Evolutionary conservation across 2,329 filamentous ascomycete species (phyloP).

Genomic region (Hymenoscyphus scutula): DNA sequence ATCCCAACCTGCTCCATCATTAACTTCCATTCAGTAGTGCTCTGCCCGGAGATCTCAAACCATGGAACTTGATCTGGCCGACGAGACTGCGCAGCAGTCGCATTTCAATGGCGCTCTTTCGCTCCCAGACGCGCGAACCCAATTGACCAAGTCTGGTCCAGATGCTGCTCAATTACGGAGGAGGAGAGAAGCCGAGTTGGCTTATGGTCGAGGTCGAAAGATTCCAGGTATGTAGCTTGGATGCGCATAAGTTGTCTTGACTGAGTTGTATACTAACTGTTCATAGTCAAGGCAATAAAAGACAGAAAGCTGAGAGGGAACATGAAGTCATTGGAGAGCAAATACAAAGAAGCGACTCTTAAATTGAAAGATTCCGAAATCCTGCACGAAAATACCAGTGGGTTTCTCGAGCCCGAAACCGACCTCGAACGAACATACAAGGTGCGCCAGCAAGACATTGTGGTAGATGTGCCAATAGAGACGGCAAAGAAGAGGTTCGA

Average conservation of each 20-base stretch:
- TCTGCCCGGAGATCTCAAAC: background rate
- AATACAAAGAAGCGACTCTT: conserved; percentile 76
- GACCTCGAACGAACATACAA: conserved; percentile 92
- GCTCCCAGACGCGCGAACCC: conserved; percentile 48
- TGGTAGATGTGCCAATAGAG: conserved; percentile 69
- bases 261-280: background rate
- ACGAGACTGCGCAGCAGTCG: conserved; percentile 16
- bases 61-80: conserved; percentile 25
- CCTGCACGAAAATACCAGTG: conserved; percentile 78
- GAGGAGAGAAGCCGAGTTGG: conserved; percentile 62
- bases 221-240: conserved; percentile 48
- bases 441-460: conserved; percentile 85
- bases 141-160: conserved; percentile 40
- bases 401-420: conserved; percentile 83
- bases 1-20: background rate
- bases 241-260: background rate
- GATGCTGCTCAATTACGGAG: conserved; percentile 41
- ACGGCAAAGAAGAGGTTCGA: conserved; percentile 93
- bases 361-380: conserved; percentile 96
- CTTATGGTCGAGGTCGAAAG: conserved; percentile 80
- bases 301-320: conserved; percentile 89
- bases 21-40: background rate
- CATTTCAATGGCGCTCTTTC: conserved; percentile 52
- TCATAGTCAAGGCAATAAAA: conserved; percentile 61
- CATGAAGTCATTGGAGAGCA: conserved; percentile 73